A percentile compares a stretch with the other conserved stretches of the same genome.
Conservation (phyloP, 352 stramenopile species). For the Aphanomyces stellatus region DNA sequence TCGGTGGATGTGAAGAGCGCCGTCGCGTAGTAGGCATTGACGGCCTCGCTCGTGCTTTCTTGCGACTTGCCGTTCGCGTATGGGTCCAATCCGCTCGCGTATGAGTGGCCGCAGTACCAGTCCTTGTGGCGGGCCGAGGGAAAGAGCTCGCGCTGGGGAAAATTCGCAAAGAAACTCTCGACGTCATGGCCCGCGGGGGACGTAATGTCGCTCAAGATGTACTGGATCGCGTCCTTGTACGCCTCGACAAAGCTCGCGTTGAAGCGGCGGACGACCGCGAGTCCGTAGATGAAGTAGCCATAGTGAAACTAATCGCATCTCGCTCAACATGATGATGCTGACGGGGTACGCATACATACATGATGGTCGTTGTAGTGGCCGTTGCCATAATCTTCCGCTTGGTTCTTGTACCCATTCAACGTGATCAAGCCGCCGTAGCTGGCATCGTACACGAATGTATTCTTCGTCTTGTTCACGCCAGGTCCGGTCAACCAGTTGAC, state of each 20-base stretch:
- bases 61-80: conserved; percentile 93
- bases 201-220: conserved; percentile 64
- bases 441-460: conserved; percentile 87
- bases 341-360: conserved; percentile 23
- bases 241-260: conserved; percentile 57
- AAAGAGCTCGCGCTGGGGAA: conserved; percentile 55
- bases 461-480: conserved; percentile 52
- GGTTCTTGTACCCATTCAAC: conserved; percentile 58
- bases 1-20: conserved; percentile 79
- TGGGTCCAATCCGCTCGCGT: conserved; percentile 91
- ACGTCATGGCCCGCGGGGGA: conserved; percentile 32
- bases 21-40: conserved; percentile 95
- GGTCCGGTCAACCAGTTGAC: conserved; percentile 46
- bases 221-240: conserved; percentile 40
- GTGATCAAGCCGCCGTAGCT: conserved; percentile 89
- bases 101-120: conserved; percentile 95
- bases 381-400: conserved; percentile 75
- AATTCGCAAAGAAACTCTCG: conserved; percentile 43
- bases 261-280: conserved; percentile 66
- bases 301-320: conserved; percentile 87
- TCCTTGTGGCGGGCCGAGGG: conserved; percentile 90
- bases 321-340: not conserved
- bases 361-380: conserved; percentile 85
- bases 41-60: conserved; percentile 92
- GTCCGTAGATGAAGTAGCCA: conserved; percentile 86